Evolutionary conservation across 352 stramenopile genomes (phyloP).

Genomic region (Phytophthora cryptogea): DNA sequence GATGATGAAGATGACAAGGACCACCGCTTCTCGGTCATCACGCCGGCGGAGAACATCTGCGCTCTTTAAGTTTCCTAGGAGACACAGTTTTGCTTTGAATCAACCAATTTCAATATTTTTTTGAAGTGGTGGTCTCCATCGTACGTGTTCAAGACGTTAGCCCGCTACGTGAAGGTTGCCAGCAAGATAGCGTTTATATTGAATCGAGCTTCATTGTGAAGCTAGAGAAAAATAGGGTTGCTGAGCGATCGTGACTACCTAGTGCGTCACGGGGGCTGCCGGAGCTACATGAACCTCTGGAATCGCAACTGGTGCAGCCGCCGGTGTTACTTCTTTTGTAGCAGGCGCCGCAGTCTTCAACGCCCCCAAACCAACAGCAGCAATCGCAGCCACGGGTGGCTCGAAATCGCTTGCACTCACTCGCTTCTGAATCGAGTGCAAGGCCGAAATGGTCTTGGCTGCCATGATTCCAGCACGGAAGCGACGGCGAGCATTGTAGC

Average conservation of each 20-base stretch:
- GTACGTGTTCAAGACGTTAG: not conserved
- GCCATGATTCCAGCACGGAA: conserved; percentile 84
- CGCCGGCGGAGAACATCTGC: conserved; percentile 55
- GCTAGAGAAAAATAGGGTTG: not conserved
- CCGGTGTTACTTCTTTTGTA: conserved; percentile 6
- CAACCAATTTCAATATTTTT: conserved; percentile 29
- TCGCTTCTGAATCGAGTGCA: conserved; percentile 55
- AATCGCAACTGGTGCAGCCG: not conserved
- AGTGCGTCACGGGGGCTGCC: conserved; percentile 18
- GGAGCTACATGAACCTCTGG: conserved; percentile 1
- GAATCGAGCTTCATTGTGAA: not conserved
- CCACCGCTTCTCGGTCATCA: conserved; percentile 50
- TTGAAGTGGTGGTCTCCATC: conserved; percentile 14
- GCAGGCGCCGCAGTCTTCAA: conserved; percentile 5
- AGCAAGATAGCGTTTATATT: conserved; percentile 14
- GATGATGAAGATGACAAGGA: conserved; percentile 57
- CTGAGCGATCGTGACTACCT: conserved; percentile 1
- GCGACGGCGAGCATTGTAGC: conserved; percentile 82
- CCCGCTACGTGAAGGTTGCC: not conserved
- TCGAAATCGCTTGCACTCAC: conserved; percentile 43
- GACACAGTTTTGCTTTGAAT: conserved; percentile 25
- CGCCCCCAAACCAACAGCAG: conserved; percentile 15
- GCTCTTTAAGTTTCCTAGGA: conserved; percentile 42
- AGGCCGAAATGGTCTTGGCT: conserved; percentile 68
- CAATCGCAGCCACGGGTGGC: conserved; percentile 21